Conservation (phyloP, 768 basidiomycete genomes). For the Mycena galericulata region DNA sequence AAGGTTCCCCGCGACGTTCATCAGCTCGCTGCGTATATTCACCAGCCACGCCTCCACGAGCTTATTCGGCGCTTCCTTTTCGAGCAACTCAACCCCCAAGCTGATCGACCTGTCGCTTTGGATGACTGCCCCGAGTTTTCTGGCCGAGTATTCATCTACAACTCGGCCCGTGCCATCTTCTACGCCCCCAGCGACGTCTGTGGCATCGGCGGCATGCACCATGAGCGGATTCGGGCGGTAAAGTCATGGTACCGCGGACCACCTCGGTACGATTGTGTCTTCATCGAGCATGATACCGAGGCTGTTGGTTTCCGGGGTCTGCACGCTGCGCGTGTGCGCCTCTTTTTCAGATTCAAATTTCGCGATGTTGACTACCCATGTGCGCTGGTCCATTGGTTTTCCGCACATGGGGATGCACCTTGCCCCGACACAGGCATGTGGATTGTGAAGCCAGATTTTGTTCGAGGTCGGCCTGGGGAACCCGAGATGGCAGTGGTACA, state of each 20-base stretch:
- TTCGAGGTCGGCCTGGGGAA: conserved; percentile 13
- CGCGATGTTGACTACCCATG: conserved; percentile 35
- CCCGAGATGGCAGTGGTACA: conserved; percentile 33
- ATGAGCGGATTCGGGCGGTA: conserved; percentile 33
- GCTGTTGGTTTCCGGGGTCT: conserved; percentile 37
- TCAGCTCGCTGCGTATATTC: conserved; percentile 6
- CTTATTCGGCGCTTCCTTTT: conserved; percentile 34
- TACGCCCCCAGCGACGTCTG: no score
- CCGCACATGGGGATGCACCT: conserved; percentile 28
- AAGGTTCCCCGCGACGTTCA: conserved; percentile 9
- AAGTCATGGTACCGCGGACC: conserved; percentile 35
- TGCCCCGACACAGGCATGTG: no score
- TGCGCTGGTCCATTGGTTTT: conserved; percentile 41
- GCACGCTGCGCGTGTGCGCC: conserved; percentile 35
- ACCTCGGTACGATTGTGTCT: conserved; percentile 35
- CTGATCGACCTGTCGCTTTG: background rate
- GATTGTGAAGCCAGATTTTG: conserved; percentile 39
- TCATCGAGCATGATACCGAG: conserved; percentile 26
- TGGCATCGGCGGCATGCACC: no score
- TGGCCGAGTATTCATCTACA: no score
- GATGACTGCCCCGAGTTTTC: conserved; percentile 22
- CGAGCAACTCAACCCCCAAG: conserved; percentile 25
- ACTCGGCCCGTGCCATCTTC: no score
- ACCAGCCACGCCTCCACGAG: conserved; percentile 27
- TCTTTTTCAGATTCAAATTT: conserved; percentile 40